phyloP scores from a whole-genome alignment of 768 basidiomycete genomes.

The Naganishia randhawae region DNA sequence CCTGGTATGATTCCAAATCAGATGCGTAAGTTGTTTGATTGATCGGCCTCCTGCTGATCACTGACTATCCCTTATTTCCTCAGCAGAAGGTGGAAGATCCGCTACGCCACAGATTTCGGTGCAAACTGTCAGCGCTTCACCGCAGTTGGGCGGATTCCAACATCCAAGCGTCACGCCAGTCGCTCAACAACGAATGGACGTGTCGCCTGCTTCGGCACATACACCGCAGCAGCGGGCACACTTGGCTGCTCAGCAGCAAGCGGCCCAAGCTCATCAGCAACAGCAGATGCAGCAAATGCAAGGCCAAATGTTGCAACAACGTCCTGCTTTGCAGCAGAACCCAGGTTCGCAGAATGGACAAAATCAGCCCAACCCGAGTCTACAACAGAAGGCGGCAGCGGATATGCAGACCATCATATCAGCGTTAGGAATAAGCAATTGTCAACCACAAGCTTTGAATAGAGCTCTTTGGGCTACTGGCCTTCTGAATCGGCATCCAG shows the following conservation, averaged over 20 bases:
- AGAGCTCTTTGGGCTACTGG: conserved; percentile 13
- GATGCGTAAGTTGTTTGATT: conserved; percentile 4
- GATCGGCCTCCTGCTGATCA: background rate
- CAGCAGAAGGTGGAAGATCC: conserved; percentile 6
- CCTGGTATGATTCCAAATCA: conserved; percentile 2
- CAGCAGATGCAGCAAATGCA: conserved; percentile 14
- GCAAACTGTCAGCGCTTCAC: conserved; percentile 1
- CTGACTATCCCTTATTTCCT: background rate
- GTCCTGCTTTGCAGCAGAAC: background rate
- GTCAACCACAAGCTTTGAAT: conserved; percentile 3
- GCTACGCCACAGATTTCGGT: conserved; percentile 9
- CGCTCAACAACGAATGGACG: background rate
- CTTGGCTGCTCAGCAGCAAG: conserved; percentile 12
- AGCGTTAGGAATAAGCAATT: background rate
- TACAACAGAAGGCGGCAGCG: background rate
- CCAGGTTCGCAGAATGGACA: background rate
- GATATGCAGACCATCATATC: background rate
- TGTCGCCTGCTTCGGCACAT: conserved; percentile 5
- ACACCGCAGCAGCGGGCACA: conserved; percentile 4
- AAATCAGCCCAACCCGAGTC: background rate
- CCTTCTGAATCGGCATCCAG: conserved; percentile 9
- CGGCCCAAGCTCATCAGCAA: conserved; percentile 8
- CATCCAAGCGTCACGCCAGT: background rate
- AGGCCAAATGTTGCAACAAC: background rate
- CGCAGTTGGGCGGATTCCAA: conserved; percentile 3